Percentiles rank a stretch among this genome's conserved stretches.
phyloP scores from a whole-genome alignment of 108 stramenopile genomes.

The Skeletonema marinoi region DNA sequence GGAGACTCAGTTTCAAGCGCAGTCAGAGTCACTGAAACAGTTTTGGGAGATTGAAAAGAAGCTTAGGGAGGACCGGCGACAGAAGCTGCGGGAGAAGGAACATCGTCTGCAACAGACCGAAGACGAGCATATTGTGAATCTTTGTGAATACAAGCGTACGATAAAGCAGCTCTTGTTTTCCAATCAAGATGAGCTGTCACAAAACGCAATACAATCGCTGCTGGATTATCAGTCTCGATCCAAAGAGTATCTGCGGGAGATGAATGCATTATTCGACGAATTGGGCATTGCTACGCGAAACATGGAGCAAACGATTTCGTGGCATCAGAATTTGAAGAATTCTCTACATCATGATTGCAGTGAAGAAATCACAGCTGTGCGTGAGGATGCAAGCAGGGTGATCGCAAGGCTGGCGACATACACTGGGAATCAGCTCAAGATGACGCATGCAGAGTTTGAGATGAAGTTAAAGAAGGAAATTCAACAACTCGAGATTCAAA shows the following conservation, averaged over 20 bases:
- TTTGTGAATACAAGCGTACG: constrained; percentile 30
- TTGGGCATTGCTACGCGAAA: constrained; percentile 14
- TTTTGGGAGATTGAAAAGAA: constrained; percentile 52
- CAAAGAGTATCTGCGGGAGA: constrained; percentile 23
- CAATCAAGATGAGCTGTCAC: constrained; percentile 32
- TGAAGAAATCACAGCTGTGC: constrained; percentile 15
- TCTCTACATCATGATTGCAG: constrained; percentile 7
- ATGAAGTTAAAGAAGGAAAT: constrained; percentile 26
- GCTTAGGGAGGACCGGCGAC: constrained; percentile 23
- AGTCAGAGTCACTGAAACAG: constrained; percentile 23
- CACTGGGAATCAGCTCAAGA: constrained; percentile 19
- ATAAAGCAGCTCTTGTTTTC: constrained; percentile 37
- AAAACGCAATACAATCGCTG: constrained; percentile 19
- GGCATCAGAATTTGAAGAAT: constrained; percentile 26
- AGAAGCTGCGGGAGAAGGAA: constrained; percentile 30
- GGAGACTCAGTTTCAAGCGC: constrained; percentile 19
- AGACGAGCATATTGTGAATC: constrained; percentile 29
- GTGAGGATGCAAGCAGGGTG: constrained; percentile 32
- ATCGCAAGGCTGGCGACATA: constrained; percentile 24
- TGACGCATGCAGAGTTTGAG: constrained; percentile 10
- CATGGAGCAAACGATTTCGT: constrained; percentile 9
- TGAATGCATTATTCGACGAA: constrained; percentile 8
- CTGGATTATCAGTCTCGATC: constrained; percentile 21
- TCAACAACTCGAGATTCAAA: constrained; percentile 12
- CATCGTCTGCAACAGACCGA: constrained; percentile 32